Conservation (phyloP, 805 yeast genomes). For the Pichia kluyveri region DNA sequence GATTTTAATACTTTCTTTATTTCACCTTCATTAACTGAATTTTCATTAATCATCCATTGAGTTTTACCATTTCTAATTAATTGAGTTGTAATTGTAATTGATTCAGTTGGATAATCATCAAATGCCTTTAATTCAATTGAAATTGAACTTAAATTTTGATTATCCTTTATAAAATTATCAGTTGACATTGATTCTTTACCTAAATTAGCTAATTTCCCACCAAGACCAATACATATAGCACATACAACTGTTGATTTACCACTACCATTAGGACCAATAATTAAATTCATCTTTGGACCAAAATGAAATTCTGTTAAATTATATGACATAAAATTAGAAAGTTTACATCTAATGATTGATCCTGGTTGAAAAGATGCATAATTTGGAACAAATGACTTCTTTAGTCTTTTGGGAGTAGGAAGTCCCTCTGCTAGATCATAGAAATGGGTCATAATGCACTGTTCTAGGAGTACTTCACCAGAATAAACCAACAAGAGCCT, state of each 20-base stretch:
- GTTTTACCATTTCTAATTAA: constrained; percentile 37
- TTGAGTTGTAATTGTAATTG: constrained; percentile 35
- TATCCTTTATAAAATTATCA: constrained; percentile 65
- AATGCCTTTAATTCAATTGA: constrained; percentile 41
- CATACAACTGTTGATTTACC: constrained; percentile 92
- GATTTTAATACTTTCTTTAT: constrained; percentile 37
- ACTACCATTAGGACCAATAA: constrained; percentile 94
- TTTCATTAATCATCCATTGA: constrained; percentile 42
- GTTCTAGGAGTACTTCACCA: too few species aligned
- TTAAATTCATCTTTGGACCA: constrained; percentile 80
- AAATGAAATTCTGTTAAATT: constrained; percentile 59
- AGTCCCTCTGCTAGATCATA: constrained; percentile 3
- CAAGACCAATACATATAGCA: constrained; percentile 83
- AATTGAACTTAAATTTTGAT: constrained; percentile 36
- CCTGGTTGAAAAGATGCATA: constrained; percentile 33
- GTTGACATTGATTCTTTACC: constrained; percentile 58
- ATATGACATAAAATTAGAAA: constrained; percentile 63
- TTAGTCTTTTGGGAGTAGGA: constrained; percentile 15
- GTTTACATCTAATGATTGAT: constrained; percentile 39
- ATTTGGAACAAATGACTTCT: constrained; percentile 10
- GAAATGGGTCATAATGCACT: background rate
- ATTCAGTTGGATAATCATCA: constrained; percentile 14
- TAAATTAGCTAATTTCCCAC: constrained; percentile 65
- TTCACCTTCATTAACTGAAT: constrained; percentile 30
- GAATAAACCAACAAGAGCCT: too few species aligned